Conservation (phyloP, 2,329 filamentous ascomycete species). For the Madurella mycetomatis region DNA sequence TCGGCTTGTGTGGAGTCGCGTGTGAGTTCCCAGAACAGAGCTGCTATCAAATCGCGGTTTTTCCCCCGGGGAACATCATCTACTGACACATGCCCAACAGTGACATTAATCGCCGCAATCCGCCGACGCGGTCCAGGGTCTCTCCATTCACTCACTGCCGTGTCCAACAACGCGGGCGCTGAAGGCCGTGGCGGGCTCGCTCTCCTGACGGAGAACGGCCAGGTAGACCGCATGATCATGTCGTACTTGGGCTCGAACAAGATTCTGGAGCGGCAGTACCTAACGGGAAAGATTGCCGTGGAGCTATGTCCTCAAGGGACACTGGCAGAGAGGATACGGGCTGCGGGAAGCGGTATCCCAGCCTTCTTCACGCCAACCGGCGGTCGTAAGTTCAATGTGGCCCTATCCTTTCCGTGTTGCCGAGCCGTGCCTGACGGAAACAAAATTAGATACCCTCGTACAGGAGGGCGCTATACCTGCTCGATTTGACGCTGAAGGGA, state of each 20-base stretch:
- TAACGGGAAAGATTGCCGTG: constrained; percentile 68
- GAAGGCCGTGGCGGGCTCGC: constrained; percentile 65
- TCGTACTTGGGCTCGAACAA: constrained; percentile 78
- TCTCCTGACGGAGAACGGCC: constrained; percentile 62
- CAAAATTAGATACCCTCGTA: constrained; percentile 52
- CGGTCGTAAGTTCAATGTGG: constrained; percentile 44
- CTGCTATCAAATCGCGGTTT: neutral
- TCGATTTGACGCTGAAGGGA: constrained; percentile 54
- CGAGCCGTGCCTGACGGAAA: neutral
- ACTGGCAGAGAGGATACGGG: constrained; percentile 66
- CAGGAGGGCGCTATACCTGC: constrained; percentile 66
- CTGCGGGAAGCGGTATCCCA: constrained; percentile 71
- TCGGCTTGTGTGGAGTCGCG: constrained; percentile 75
- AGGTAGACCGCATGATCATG: constrained; percentile 67
- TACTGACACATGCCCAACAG: neutral
- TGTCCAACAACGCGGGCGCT: constrained; percentile 76
- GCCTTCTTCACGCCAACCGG: constrained; percentile 78
- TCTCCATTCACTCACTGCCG: constrained; percentile 65
- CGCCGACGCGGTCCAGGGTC: constrained; percentile 54
- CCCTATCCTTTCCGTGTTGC: neutral
- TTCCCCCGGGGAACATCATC: constrained; percentile 10
- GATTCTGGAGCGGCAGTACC: constrained; percentile 67
- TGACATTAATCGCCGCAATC: constrained; percentile 65
- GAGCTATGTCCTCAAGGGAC: constrained; percentile 75
- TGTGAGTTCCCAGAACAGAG: constrained; percentile 39